These are phyloP conservation scores for Flaveria trinervia DNA, from an alignment of 129 eudicot genomes.

Conservation along the genomic window DNA sequence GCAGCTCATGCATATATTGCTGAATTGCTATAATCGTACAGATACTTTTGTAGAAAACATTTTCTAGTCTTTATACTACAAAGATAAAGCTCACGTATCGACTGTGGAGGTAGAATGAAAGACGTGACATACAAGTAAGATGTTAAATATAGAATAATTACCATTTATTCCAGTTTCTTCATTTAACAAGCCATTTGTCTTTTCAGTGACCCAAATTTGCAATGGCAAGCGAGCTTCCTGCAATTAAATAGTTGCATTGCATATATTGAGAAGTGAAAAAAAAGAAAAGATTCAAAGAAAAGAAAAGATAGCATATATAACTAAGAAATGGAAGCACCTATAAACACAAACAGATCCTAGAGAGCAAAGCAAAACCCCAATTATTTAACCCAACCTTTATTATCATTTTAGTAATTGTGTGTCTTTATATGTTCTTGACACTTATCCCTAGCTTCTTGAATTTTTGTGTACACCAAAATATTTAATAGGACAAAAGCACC, in stretches of 20 bases:
- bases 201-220: conserved; percentile 92
- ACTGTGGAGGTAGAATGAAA: background rate
- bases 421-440: background rate
- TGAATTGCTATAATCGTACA: background rate
- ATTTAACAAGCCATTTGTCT: conserved; percentile 60
- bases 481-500: background rate
- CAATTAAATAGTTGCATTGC: conserved; percentile 24
- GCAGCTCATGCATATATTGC: background rate
- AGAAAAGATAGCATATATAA: background rate
- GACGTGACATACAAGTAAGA: background rate
- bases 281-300: too few relatives aligned
- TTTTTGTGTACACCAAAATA: too few relatives aligned
- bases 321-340: conserved; percentile 11
- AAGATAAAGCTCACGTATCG: background rate
- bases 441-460: background rate
- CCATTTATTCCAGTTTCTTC: conserved; percentile 67
- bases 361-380: conserved; percentile 13
- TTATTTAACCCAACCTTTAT: conserved; percentile 8
- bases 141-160: conserved; percentile 33
- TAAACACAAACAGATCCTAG: conserved; percentile 13
- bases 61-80: background rate
- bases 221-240: conserved; percentile 89
- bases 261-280: background rate
- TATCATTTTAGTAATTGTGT: conserved; percentile 15
- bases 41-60: background rate